These are phyloP conservation scores for Juglanconis juglandina DNA, from an alignment of 2,329 filamentous ascomycete genomes.

Conservation along the genomic window DNA sequence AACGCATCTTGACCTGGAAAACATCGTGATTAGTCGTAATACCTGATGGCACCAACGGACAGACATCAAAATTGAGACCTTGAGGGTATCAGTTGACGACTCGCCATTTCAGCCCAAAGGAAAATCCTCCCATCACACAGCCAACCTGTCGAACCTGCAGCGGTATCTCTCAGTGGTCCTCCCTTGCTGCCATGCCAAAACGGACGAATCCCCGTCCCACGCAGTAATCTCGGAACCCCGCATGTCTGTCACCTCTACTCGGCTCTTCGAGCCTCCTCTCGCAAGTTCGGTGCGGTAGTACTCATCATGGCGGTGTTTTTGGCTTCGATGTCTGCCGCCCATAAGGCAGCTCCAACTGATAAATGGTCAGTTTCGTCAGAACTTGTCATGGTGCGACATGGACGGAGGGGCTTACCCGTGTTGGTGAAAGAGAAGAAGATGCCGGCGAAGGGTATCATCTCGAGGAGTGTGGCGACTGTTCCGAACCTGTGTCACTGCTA, in stretches of 20 bases:
- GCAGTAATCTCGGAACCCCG: not conserved
- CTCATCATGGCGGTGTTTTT: conserved; percentile 47
- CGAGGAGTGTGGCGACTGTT: conserved; percentile 70
- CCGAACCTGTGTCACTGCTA: conserved; percentile 56
- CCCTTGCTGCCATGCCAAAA: not conserved
- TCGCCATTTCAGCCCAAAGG: not conserved
- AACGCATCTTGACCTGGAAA: not conserved
- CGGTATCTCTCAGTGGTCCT: not conserved
- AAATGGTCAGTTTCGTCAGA: not conserved
- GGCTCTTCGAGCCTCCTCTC: conserved; percentile 47
- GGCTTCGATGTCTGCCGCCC: conserved; percentile 81
- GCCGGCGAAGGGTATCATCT: conserved; percentile 78
- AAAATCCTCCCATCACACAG: not conserved
- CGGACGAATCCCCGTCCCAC: not conserved
- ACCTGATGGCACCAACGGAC: not conserved
- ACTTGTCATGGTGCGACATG: not conserved
- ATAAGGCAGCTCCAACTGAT: conserved; percentile 82
- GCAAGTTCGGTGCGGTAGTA: conserved; percentile 48
- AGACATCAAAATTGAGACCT: not conserved
- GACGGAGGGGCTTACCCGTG: conserved; percentile 49
- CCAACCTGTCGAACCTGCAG: conserved; percentile 2
- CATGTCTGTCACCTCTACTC: conserved; percentile 31
- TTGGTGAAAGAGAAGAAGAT: conserved; percentile 90
- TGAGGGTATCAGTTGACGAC: not conserved
- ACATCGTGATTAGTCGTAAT: not conserved